These are phyloP conservation scores for Fragaria ananassa DNA, from an alignment of 306 rosid genomes.

Conservation along the genomic window DNA sequence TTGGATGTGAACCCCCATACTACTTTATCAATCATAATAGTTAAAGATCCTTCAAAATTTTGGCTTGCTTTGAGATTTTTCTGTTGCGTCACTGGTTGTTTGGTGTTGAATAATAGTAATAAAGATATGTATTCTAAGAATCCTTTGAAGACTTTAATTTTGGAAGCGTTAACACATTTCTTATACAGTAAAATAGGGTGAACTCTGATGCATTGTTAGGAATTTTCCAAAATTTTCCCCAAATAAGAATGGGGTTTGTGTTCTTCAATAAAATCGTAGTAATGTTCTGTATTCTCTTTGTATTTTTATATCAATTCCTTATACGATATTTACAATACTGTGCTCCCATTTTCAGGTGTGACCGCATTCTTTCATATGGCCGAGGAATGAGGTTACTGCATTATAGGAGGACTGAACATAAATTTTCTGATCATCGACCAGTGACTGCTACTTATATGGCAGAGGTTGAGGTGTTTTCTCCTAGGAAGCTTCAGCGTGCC, in stretches of 20 bases:
- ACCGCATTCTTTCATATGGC: constrained; percentile 83
- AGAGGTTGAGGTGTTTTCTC: constrained; percentile 83
- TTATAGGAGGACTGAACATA: constrained; percentile 65
- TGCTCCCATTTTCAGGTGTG: constrained; percentile 63
- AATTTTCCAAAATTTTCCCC: neutral
- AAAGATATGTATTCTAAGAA: neutral
- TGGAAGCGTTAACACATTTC: neutral
- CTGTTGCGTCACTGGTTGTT: neutral
- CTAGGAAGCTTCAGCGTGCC: constrained; percentile 74
- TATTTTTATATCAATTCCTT: neutral
- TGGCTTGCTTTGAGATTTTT: neutral
- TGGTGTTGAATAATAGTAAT: neutral
- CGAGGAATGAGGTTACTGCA: constrained; percentile 66
- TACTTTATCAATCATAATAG: neutral
- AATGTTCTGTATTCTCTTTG: neutral
- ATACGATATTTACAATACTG: neutral
- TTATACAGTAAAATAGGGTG: neutral
- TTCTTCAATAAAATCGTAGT: neutral
- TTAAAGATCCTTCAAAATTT: constrained; percentile 5
- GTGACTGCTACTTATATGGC: constrained; percentile 77
- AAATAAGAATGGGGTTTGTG: neutral
- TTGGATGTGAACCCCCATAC: too few species aligned
- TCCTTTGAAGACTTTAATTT: neutral
- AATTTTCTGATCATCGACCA: constrained; percentile 89
- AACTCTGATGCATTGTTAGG: neutral